Conservation (phyloP, 1,284 basidiomycete species). For the Spongispora temasekensis region DNA sequence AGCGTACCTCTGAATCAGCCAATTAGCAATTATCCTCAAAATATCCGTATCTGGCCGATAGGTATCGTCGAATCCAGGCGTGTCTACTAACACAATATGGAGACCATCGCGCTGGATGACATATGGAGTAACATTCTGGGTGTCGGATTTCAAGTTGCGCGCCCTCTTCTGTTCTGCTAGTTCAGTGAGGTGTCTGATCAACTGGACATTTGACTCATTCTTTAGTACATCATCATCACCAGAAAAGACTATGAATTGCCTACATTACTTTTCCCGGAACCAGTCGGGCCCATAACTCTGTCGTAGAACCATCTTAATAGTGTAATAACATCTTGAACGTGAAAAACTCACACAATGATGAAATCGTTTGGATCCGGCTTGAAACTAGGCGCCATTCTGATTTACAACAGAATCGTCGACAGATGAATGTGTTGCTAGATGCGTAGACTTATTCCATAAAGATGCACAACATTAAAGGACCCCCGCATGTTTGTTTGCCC, state of each 20-base stretch:
- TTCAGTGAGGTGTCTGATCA: constrained; percentile 2
- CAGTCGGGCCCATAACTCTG: constrained; percentile 14
- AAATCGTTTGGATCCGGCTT: not conserved
- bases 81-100: not conserved
- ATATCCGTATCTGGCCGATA: not conserved
- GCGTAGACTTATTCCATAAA: not conserved
- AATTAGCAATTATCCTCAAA: not conserved
- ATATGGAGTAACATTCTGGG: not conserved
- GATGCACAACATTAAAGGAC: not conserved
- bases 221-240: too few species aligned
- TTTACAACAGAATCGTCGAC: not conserved
- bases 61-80: not conserved
- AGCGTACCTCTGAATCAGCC: not conserved
- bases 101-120: not conserved
- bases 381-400: not conserved
- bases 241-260: not conserved
- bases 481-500: not conserved
- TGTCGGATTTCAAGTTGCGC: not conserved
- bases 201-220: not conserved
- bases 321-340: not conserved
- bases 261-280: constrained; percentile 15
- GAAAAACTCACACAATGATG: constrained; percentile 5
- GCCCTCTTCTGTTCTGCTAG: not conserved
- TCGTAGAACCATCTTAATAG: not conserved
- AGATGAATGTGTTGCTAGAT: not conserved